Evolutionary conservation across 805 yeast genomes (phyloP).

Genomic region (Phaffomyces antillensis): DNA sequence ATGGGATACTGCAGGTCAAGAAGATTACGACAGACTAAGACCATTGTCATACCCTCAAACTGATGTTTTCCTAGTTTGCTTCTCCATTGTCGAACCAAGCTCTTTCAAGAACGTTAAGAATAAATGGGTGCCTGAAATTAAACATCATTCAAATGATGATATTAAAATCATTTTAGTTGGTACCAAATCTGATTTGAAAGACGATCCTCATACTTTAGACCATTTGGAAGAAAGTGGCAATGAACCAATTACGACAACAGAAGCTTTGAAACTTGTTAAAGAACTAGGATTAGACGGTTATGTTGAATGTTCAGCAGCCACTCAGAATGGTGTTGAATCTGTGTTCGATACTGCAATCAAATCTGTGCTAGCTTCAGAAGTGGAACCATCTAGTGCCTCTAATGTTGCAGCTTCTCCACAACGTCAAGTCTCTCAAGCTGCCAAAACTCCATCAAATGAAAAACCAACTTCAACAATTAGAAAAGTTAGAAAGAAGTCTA

Average conservation of each 20-base stretch:
- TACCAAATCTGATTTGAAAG: constrained; percentile 82
- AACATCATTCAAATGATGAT: constrained; percentile 73
- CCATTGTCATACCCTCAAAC: constrained; percentile 92
- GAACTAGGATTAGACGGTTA: constrained; percentile 69
- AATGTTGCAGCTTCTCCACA: neutral
- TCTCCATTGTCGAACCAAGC: constrained; percentile 74
- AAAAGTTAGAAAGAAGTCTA: constrained; percentile 38
- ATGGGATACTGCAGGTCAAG: constrained; percentile 97
- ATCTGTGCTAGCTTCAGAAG: constrained; percentile 39
- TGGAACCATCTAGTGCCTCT: constrained; percentile 5
- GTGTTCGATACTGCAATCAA: constrained; percentile 80
- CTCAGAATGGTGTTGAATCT: constrained; percentile 79
- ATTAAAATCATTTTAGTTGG: constrained; percentile 71
- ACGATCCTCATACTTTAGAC: constrained; percentile 68
- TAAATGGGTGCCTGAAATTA: constrained; percentile 82
- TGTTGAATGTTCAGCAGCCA: constrained; percentile 85
- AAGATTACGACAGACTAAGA: constrained; percentile 82
- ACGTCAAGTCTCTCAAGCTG: neutral
- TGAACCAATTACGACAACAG: constrained; percentile 53
- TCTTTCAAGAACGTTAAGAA: constrained; percentile 74
- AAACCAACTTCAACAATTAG: constrained; percentile 8
- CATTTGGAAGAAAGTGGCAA: constrained; percentile 51
- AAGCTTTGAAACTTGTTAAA: constrained; percentile 61
- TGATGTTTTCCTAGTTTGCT: constrained; percentile 80
- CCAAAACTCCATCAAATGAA: neutral